These are phyloP conservation scores for Iris macrosiphon DNA, from an alignment of 106 monocot species.

Conservation along the genomic window DNA sequence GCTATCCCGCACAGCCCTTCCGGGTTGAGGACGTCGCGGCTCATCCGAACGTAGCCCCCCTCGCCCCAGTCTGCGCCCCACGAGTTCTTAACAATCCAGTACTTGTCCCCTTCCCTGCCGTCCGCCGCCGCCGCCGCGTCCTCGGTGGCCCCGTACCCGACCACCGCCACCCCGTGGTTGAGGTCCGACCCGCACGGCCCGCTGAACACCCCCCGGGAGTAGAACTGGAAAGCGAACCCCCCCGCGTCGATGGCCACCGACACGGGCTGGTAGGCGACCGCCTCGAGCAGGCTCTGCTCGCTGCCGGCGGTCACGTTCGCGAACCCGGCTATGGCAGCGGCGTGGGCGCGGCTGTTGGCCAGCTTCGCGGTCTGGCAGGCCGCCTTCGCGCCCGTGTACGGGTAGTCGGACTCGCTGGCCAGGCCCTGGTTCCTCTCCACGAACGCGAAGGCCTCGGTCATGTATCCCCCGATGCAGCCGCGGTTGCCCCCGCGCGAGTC, in stretches of 20 bases:
- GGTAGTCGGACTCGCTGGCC: constrained; percentile 25
- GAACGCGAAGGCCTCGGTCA: constrained; percentile 33
- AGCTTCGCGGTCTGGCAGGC: constrained; percentile 13
- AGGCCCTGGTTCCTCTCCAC: constrained; percentile 22
- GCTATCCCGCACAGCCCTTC: constrained; percentile 47
- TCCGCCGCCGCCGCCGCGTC: too few species aligned
- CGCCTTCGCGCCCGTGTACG: constrained; percentile 12
- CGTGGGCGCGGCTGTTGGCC: not conserved
- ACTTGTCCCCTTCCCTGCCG: constrained; percentile 11
- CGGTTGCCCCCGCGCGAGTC: constrained; percentile 4
- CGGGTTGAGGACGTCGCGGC: constrained; percentile 6
- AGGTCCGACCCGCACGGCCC: constrained; percentile 30
- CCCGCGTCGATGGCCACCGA: constrained; percentile 34
- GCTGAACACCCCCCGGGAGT: constrained; percentile 18
- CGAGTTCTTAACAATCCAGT: constrained; percentile 58
- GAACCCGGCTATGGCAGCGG: constrained; percentile 26
- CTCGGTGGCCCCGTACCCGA: constrained; percentile 23
- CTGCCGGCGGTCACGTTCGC: constrained; percentile 11
- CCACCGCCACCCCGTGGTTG: constrained; percentile 40
- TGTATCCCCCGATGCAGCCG: constrained; percentile 40
- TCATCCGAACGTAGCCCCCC: constrained; percentile 37
- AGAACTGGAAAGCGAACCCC: constrained; percentile 39
- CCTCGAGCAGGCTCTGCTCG: constrained; percentile 17
- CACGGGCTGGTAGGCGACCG: constrained; percentile 36
- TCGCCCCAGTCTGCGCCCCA: constrained; percentile 59